Base-by-base conservation (phyloP, 2,329 filamentous ascomycete genomes). In the Apiospora saccharicola region DNA sequence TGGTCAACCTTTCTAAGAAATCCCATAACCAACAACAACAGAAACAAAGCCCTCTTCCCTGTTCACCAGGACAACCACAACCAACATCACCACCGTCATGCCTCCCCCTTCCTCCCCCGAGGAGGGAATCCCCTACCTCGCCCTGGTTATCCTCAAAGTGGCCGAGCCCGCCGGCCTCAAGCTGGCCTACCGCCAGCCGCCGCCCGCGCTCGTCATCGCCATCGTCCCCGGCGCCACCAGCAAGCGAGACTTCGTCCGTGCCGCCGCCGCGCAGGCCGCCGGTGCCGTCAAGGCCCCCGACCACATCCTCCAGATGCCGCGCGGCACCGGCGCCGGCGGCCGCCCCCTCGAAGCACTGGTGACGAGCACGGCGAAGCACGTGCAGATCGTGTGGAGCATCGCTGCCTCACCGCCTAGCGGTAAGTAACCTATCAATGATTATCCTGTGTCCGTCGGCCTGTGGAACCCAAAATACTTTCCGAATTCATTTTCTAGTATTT, bases 231-330 rank as follows among this genome's bases (percentile, higher is more conserved):
- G 57, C 57, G 34, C 34, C 34, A 64, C 57, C 57, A 64, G 19
- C 57, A 64, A 64, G 57, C 30, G 57, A 34, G 57, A 34, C 34
- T 64, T 64, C 57, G 57, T 64, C 57, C 57, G 34, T 34, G 57
- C 30, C 19, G 34, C 13, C 34, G 57, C n/a, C 19, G 30, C 19
- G 6, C 57, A 64, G 34, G 34, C 34, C 19, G 34, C 34, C 34
- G 8, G 57, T 19, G 57, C 57, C 19, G 34, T 37, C 34, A n/a
- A 64, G 57, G 57, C 34, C 30, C 57, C 57, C 19, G 57, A 64
- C 57, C 57, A 64, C 57, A 64, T 64, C 34, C 34, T n/a, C 19
- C 4, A 64, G 10, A 37, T 64, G 57, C 57, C 57, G 14, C 57
- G 57, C 3, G 34, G 34, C 19, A 37, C 34, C 19, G 57, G 34